Conservation (phyloP, 2,329 filamentous ascomycete species). For the Hirsutella minnesotensis region DNA sequence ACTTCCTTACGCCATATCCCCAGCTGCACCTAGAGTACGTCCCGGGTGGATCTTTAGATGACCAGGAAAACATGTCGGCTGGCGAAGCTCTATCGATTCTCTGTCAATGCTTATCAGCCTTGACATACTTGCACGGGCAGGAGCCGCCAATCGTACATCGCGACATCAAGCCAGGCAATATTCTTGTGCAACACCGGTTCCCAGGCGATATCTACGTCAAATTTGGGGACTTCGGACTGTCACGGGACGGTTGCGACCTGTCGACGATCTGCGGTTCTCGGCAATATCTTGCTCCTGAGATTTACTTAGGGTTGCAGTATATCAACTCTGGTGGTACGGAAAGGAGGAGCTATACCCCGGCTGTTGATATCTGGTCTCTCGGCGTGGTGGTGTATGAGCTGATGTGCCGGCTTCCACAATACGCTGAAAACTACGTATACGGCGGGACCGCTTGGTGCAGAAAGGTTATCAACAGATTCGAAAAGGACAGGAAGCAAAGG, state of each 20-base stretch:
- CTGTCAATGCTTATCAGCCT: constrained; percentile 7
- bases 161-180: constrained; percentile 91
- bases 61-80: constrained; percentile 2
- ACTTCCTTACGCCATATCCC: neutral
- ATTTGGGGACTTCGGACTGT: constrained; percentile 81
- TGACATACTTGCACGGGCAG: constrained; percentile 7
- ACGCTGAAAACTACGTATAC: neutral
- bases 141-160: constrained; percentile 60
- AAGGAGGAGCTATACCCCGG: neutral
- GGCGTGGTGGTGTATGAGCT: too few relatives aligned
- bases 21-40: constrained; percentile 7
- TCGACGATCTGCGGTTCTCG: constrained; percentile 82
- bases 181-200: constrained; percentile 55
- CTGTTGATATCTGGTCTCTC: constrained; percentile 1
- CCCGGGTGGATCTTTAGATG: constrained; percentile 2
- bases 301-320: constrained; percentile 20
- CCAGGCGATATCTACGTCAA: constrained; percentile 72
- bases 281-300: constrained; percentile 83
- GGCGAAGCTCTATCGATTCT: constrained; percentile 5
- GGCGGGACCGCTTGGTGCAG: neutral
- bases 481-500: too few relatives aligned
- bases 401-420: neutral
- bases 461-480: neutral
- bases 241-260: constrained; percentile 87
- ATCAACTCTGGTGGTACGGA: neutral